phyloP scores from a whole-genome alignment of 768 basidiomycete species.

The Saitozyma sp. region DNA sequence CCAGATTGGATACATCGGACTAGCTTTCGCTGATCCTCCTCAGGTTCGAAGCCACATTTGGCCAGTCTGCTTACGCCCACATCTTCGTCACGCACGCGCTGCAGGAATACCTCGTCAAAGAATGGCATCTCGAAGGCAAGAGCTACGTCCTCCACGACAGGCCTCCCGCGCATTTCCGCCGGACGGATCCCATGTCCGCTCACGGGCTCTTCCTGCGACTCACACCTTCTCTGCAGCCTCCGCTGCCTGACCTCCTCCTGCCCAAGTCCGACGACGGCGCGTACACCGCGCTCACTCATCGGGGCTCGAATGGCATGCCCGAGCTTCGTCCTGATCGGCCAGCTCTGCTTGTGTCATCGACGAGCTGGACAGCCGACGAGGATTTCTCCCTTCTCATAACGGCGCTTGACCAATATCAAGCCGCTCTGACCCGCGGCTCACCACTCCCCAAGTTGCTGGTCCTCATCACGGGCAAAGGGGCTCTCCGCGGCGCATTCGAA shows the following conservation, averaged over 20 bases:
- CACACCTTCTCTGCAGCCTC: slow-evolving; percentile 46
- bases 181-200: slow-evolving; percentile 66
- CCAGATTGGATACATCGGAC: neutral
- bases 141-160: slow-evolving; percentile 82
- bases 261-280: slow-evolving; percentile 5
- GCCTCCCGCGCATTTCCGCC: slow-evolving; percentile 81
- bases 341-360: slow-evolving; percentile 84
- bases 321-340: slow-evolving; percentile 70
- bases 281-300: slow-evolving; percentile 9
- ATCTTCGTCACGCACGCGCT: slow-evolving; percentile 91
- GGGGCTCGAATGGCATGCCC: slow-evolving; percentile 50
- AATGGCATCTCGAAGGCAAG: slow-evolving; percentile 76
- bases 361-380: slow-evolving; percentile 97
- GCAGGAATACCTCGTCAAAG: slow-evolving; percentile 65
- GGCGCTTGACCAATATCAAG: slow-evolving; percentile 72
- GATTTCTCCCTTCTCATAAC: slow-evolving; percentile 82
- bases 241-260: slow-evolving; percentile 24
- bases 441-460: slow-evolving; percentile 73
- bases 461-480: slow-evolving; percentile 88
- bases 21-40: neutral
- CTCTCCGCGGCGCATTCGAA: slow-evolving; percentile 74
- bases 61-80: slow-evolving; percentile 78
- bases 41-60: slow-evolving; percentile 84
- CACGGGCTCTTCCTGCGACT: slow-evolving; percentile 66
- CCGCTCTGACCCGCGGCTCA: slow-evolving; percentile 54